A percentile compares a stretch with the other conserved stretches of the same genome.
These are phyloP conservation scores for Cocos nucifera DNA, from an alignment of 176 grass and related monocot species.

Conservation along the genomic window DNA sequence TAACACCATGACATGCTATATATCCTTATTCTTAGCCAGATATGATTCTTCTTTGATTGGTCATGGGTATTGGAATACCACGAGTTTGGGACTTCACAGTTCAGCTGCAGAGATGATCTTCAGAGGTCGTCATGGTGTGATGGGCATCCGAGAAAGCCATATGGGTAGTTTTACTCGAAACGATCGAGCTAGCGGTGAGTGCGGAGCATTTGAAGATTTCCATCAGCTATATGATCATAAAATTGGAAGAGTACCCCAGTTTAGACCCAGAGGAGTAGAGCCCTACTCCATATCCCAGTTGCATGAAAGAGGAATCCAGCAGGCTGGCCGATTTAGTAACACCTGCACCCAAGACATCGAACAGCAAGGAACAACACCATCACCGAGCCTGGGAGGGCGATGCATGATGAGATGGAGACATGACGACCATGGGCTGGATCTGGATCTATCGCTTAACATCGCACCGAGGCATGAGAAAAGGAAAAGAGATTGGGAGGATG, in stretches of 20 bases:
- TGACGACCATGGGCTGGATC: neutral
- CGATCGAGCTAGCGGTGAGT: no score
- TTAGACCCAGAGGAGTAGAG: no score
- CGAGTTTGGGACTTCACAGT: no score
- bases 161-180: neutral
- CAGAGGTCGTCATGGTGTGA: neutral
- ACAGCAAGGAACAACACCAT: neutral
- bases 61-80: neutral
- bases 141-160: neutral
- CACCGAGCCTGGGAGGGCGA: neutral
- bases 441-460: conserved; percentile 11
- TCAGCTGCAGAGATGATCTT: no score
- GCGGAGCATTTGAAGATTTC: no score
- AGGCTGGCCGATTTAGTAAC: no score
- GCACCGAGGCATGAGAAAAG: conserved; percentile 7
- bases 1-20: neutral
- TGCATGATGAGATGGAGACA: neutral
- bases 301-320: neutral
- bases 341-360: no score
- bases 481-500: neutral
- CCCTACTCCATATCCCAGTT: no score
- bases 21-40: neutral
- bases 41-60: neutral
- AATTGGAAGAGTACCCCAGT: no score
- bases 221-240: no score